phyloP scores from a whole-genome alignment of 345 rosid species.

The Citrus hindsii region DNA sequence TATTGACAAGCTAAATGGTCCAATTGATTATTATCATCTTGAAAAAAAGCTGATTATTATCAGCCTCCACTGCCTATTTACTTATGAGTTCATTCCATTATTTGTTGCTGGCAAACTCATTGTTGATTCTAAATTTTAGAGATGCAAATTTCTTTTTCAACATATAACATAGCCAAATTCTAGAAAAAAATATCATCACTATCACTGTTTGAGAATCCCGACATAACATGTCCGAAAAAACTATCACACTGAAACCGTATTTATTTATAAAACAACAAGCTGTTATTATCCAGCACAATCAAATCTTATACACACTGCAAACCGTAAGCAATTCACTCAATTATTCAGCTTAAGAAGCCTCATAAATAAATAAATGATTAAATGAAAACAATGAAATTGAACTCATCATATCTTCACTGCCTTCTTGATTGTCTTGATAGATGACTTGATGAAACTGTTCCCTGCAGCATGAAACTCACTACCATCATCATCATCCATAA shows the following conservation, averaged over 20 bases:
- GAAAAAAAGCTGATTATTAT: background rate
- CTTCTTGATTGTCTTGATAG: conserved; percentile 70
- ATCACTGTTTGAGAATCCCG: background rate
- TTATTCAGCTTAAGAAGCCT: conserved; percentile 23
- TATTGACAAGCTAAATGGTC: background rate
- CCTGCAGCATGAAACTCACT: conserved; percentile 39
- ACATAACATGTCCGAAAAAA: background rate
- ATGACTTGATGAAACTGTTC: conserved; percentile 70
- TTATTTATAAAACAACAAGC: conserved; percentile 40
- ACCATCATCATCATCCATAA: conserved; percentile 50
- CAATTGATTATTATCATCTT: no score
- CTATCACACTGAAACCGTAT: background rate
- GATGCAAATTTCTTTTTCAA: background rate
- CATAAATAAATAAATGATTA: conserved; percentile 1
- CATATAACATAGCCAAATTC: background rate
- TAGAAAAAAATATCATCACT: background rate
- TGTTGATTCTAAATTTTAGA: background rate
- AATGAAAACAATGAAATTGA: background rate
- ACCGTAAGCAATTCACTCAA: conserved; percentile 14
- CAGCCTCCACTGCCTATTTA: background rate
- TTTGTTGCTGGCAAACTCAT: background rate
- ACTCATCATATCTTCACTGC: conserved; percentile 46
- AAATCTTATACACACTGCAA: conserved; percentile 1
- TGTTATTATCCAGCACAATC: no score
- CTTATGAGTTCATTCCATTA: background rate